Percentiles rank a stretch among this genome's conserved stretches.
Evolutionary conservation across 2,329 filamentous ascomycete genomes (phyloP).

Genomic region (Cryphonectria nitschkei): DNA sequence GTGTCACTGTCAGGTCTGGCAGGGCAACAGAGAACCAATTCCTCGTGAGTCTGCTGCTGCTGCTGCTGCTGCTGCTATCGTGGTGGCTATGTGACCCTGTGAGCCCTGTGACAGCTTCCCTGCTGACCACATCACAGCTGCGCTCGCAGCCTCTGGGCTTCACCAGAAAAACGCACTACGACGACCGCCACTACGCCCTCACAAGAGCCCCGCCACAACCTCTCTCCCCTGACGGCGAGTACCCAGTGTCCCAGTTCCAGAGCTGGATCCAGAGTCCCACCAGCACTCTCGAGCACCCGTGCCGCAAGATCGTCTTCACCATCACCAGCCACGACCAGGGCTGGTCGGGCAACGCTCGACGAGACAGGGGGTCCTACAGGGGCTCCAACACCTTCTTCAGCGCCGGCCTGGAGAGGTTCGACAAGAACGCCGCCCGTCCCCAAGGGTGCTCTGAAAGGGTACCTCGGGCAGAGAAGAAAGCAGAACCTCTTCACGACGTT

Average conservation of each 20-base stretch:
- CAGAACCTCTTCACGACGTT: conserved; percentile 2
- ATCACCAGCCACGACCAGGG: conserved; percentile 63
- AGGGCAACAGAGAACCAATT: conserved; percentile 42
- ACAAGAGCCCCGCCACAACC: conserved; percentile 24
- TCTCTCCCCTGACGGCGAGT: conserved; percentile 34
- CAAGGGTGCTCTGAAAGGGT: conserved; percentile 11
- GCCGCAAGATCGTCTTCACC: conserved; percentile 65
- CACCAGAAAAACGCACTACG: conserved; percentile 35
- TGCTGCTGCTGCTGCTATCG: too few relatives aligned
- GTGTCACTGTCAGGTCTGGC: conserved; percentile 7
- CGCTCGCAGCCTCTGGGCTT: conserved; percentile 48
- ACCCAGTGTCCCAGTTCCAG: conserved; percentile 39
- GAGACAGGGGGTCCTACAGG: conserved; percentile 45
- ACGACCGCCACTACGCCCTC: conserved; percentile 31
- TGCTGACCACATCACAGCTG: conserved; percentile 36
- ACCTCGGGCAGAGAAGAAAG: not conserved
- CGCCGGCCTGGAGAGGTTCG: conserved; percentile 61
- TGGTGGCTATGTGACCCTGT: not conserved
- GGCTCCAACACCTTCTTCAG: conserved; percentile 67
- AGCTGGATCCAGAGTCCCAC: conserved; percentile 45
- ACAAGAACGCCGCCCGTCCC: conserved; percentile 34
- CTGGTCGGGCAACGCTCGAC: conserved; percentile 38
- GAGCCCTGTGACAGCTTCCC: not conserved
- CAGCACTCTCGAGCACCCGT: conserved; percentile 50
- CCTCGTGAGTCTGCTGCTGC: conserved; percentile 40